These are phyloP conservation scores for Phoma sp. DNA, from an alignment of 2,329 filamentous ascomycete genomes.

Conservation along the genomic window DNA sequence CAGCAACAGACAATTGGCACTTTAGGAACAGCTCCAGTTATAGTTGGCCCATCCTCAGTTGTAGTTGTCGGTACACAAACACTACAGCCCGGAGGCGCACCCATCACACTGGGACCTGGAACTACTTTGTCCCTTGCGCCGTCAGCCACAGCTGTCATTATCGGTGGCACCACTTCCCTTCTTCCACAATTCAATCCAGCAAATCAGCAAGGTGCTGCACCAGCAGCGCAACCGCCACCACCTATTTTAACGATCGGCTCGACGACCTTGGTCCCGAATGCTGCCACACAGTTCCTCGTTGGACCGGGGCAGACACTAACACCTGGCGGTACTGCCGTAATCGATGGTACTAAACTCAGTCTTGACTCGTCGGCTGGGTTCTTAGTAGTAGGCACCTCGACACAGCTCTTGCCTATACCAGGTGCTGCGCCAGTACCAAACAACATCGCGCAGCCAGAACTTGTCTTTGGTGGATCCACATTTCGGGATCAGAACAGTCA, in stretches of 20 bases:
- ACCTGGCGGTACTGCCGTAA: conserved; percentile 49
- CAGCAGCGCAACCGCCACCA: no score
- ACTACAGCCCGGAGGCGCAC: conserved; percentile 43
- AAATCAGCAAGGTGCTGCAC: no score
- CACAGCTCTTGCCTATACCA: conserved; percentile 18
- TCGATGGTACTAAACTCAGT: conserved; percentile 51
- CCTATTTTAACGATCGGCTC: conserved; percentile 52
- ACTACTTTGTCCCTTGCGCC: conserved; percentile 40
- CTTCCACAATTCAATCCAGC: conserved; percentile 26
- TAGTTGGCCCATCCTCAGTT: conserved; percentile 41
- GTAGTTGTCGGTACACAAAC: conserved; percentile 47
- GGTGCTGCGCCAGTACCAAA: not conserved
- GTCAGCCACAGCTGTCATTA: conserved; percentile 38
- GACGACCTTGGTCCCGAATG: conserved; percentile 52
- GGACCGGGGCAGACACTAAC: conserved; percentile 48
- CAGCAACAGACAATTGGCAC: conserved; percentile 22
- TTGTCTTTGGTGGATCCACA: conserved; percentile 2
- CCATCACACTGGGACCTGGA: conserved; percentile 46
- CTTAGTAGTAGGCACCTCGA: conserved; percentile 51
- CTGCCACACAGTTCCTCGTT: conserved; percentile 56
- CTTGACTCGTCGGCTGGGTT: conserved; percentile 50
- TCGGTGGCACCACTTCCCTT: conserved; percentile 36
- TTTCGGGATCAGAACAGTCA: not conserved
- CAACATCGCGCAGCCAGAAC: not conserved
- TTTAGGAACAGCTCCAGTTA: conserved; percentile 38